These are phyloP conservation scores for Penicillium sp. DNA, from an alignment of 2,329 filamentous ascomycete genomes.

Conservation along the genomic window DNA sequence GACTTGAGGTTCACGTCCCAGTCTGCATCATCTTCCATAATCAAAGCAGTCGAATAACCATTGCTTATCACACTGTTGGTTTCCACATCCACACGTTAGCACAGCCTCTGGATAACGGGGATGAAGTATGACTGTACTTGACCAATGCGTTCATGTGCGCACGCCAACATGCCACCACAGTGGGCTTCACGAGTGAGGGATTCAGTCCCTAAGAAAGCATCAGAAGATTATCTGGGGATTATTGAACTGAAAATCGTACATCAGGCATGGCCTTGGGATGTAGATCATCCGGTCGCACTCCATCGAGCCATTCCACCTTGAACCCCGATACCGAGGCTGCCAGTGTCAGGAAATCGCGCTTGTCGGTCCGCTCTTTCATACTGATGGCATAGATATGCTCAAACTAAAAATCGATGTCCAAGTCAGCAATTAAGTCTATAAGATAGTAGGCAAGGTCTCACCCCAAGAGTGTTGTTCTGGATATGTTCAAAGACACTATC, in stretches of 20 bases:
- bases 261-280: conserved; percentile 46
- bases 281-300: conserved; percentile 43
- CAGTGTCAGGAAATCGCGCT: conserved; percentile 51
- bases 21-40: conserved; percentile 59
- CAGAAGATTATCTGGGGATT: neutral
- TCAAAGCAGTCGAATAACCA: conserved; percentile 50
- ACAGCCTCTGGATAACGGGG: neutral
- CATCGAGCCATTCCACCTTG: conserved; percentile 48
- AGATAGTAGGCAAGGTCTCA: conserved; percentile 9
- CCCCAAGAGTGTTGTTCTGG: conserved; percentile 31
- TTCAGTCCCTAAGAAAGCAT: conserved; percentile 14
- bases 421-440: neutral
- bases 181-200: conserved; percentile 17
- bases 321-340: conserved; percentile 46
- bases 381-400: conserved; percentile 50
- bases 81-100: neutral
- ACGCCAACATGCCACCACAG: conserved; percentile 46
- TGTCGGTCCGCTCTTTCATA: conserved; percentile 51
- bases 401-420: conserved; percentile 30
- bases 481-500: conserved; percentile 20
- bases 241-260: conserved; percentile 12
- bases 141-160: conserved; percentile 42
- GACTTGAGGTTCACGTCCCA: conserved; percentile 56
- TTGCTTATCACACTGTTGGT: conserved; percentile 46
- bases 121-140: conserved; percentile 23